A percentile compares a stretch with the other conserved stretches of the same genome.
These are phyloP conservation scores for Byssochlamys sp. DNA, from an alignment of 2,329 filamentous ascomycete species.

Conservation along the genomic window DNA sequence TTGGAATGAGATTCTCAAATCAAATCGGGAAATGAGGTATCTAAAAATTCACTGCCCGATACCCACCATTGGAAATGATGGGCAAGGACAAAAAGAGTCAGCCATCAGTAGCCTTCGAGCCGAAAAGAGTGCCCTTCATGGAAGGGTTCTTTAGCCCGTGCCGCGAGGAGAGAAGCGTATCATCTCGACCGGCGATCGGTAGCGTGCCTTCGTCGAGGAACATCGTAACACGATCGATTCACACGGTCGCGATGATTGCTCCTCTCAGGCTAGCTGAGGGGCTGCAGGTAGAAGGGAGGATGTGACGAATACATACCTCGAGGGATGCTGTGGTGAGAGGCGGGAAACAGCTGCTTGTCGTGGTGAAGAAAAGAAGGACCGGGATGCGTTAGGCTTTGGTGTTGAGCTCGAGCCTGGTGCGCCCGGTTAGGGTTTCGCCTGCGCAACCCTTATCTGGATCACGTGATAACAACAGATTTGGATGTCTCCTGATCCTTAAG, in stretches of 20 bases:
- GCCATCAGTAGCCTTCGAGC: conserved; percentile 55
- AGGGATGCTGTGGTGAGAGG: conserved; percentile 21
- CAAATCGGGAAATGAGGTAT: conserved; percentile 49
- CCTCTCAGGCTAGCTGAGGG: conserved; percentile 36
- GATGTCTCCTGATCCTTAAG: too few relatives aligned
- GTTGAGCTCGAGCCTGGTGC: conserved; percentile 21
- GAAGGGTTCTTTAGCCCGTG: conserved; percentile 62
- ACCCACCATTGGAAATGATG: background rate
- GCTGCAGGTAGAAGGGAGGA: conserved; percentile 17
- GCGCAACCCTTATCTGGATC: conserved; percentile 19
- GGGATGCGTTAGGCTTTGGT: conserved; percentile 8
- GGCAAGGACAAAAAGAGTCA: conserved; percentile 36
- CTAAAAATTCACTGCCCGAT: conserved; percentile 26
- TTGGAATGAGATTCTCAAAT: conserved; percentile 43
- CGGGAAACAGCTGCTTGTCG: conserved; percentile 13
- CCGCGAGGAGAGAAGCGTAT: conserved; percentile 36
- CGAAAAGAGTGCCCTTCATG: conserved; percentile 56
- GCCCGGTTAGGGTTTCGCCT: conserved; percentile 21
- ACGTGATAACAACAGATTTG: conserved; percentile 12
- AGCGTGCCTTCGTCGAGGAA: background rate
- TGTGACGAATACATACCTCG: conserved; percentile 32
- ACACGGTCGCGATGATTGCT: conserved; percentile 28
- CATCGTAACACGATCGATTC: background rate
- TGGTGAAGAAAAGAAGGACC: conserved; percentile 5
- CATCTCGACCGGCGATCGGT: conserved; percentile 17